phyloP scores from a whole-genome alignment of 257 asterid genomes.

The Solanum chaucha region DNA sequence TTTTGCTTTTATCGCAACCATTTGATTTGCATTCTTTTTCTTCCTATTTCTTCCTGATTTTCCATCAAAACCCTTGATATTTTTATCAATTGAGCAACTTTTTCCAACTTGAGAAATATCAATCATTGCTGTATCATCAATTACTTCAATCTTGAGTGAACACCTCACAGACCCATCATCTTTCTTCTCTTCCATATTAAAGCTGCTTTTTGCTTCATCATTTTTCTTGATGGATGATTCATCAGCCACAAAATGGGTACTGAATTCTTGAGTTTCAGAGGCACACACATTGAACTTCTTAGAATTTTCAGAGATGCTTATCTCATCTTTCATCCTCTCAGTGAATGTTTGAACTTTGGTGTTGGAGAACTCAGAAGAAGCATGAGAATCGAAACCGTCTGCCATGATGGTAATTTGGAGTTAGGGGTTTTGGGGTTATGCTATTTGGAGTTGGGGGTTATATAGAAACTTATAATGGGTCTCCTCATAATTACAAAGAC shows the following conservation, averaged over 20 bases:
- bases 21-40: constrained; percentile 1
- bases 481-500: too few relatives aligned
- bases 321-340: not conserved
- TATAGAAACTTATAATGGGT: too few relatives aligned
- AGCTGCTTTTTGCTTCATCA: not conserved
- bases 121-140: constrained; percentile 30
- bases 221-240: not conserved
- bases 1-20: constrained; percentile 17
- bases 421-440: not conserved
- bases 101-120: constrained; percentile 5
- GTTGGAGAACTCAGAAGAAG: not conserved
- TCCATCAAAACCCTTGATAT: not conserved
- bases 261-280: not conserved
- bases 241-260: not conserved
- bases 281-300: not conserved
- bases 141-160: constrained; percentile 14
- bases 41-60: not conserved
- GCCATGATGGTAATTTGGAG: not conserved
- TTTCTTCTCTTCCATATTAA: not conserved
- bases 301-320: not conserved
- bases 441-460: not conserved
- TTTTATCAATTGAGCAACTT: not conserved
- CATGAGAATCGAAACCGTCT: not conserved
- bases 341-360: not conserved
- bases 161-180: constrained; percentile 7